Conservation (phyloP, 305 asterid genomes). For the Stenogyne calaminthoides region DNA sequence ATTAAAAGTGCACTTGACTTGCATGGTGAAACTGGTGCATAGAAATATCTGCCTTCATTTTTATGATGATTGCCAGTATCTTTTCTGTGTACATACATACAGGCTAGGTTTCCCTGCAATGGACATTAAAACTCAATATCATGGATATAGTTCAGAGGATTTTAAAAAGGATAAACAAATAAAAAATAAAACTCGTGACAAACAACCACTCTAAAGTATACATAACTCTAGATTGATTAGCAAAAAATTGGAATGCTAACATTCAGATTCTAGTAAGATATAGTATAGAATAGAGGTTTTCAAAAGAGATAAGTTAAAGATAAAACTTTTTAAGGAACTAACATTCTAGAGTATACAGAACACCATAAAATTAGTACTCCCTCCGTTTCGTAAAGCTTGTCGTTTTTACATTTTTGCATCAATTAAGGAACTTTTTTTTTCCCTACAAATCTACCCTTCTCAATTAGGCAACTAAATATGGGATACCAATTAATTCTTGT, state of each 20-base stretch:
- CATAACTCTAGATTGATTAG: too few relatives aligned
- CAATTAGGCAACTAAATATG: too few relatives aligned
- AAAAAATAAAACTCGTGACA: neutral
- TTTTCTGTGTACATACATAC: conserved; percentile 2
- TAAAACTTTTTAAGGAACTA: neutral
- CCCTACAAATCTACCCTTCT: too few relatives aligned
- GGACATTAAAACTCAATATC: conserved; percentile 12
- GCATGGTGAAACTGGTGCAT: too few relatives aligned
- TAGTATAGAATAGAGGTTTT: neutral
- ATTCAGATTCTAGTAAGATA: conserved; percentile 4
- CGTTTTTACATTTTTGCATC: too few relatives aligned
- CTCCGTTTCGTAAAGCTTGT: too few relatives aligned
- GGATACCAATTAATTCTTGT: too few relatives aligned
- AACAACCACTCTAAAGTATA: too few relatives aligned
- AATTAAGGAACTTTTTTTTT: too few relatives aligned
- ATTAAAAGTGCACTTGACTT: too few relatives aligned
- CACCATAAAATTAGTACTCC: neutral
- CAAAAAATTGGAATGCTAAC: neutral
- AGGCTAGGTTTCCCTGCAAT: conserved; percentile 23
- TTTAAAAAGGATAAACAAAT: neutral
- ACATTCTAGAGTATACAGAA: conserved; percentile 14
- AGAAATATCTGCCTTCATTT: neutral
- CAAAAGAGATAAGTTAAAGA: neutral
- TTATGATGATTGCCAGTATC: conserved; percentile 5
- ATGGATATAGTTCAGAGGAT: neutral